Evolutionary conservation across 2,329 filamentous ascomycete genomes (phyloP), one percentile per base, ranked within the genome.

Genomic region (Exophiala sideris): DNA sequence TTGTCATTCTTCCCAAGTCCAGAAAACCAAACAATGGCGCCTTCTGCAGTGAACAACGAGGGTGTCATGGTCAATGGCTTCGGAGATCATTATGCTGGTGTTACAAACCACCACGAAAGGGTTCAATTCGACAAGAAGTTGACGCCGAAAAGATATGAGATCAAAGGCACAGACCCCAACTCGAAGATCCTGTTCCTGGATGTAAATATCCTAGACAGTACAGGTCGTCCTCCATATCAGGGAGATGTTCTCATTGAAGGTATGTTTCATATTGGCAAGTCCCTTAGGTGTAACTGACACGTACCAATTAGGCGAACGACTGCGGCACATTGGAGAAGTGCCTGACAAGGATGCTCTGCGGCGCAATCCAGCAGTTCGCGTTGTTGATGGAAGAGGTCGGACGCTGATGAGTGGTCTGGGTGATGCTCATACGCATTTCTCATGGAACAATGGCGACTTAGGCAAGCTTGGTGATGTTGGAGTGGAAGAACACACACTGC

Each of bases 361-460:
- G 9, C 58, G 61, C 20, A 64, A 73, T 33, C 54, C 67, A 5
- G 66, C 64, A 20, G 68, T 75, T 8, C 66, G 69, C 33, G 64
- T 71, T 24, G 65, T 76, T 41, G 50, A 73, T 4, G 75, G 73
- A 1, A 62, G 62, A 11, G 74, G 73, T 1, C 65, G 75, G 16
- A 79, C 76, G 1, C 59, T 79, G 21, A 79, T 79, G 72, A 71
- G 71, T n/a, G 77, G 77, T 0, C 65, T 79, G 0, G 74, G 75
- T 1, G 77, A 79, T 55, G 72, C 74, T 0, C 77, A 80, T 61
- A 73, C 75, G 0, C 76, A 79, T 57, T 68, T 79, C 5, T 73
- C 71, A 2, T 79, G 76, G 76, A 78, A 79, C 51, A 69, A 68
- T 4, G 68, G 71, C 4, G 71, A 75, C 48, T 67, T 79, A 0